A percentile compares a stretch with the other conserved stretches of the same genome.
Conservation (phyloP, 2,329 filamentous ascomycete species). For the Hymenoscyphus albidus region DNA sequence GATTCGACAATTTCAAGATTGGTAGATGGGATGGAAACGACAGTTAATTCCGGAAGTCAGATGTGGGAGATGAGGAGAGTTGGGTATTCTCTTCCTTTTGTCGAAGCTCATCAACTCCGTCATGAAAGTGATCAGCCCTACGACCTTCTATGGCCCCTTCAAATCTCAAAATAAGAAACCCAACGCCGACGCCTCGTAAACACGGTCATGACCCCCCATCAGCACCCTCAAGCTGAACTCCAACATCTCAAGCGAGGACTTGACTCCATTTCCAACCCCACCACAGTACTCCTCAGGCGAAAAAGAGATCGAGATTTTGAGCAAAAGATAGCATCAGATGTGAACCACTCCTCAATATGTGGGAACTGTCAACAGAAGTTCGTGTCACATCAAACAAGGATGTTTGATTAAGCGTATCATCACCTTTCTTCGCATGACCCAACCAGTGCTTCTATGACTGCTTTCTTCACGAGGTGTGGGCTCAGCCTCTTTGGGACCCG, state of each 20-base stretch:
- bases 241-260: background rate
- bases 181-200: background rate
- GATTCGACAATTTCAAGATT: background rate
- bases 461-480: background rate
- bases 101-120: background rate
- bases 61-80: background rate
- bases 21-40: background rate
- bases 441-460: background rate
- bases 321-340: background rate
- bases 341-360: background rate
- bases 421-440: slow-evolving; percentile 1
- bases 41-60: background rate
- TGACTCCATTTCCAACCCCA: no score
- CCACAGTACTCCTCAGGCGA: background rate
- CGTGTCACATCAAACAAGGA: background rate
- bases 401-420: background rate
- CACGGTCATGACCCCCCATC: background rate
- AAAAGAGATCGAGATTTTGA: no score
- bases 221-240: background rate
- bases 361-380: background rate
- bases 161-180: background rate
- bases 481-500: slow-evolving; percentile 5
- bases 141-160: background rate
- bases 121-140: background rate
- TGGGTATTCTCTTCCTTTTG: background rate